These are phyloP conservation scores for Cavenderia fasciculata DNA, from an alignment of 78 protist genomes.

Conservation along the genomic window DNA sequence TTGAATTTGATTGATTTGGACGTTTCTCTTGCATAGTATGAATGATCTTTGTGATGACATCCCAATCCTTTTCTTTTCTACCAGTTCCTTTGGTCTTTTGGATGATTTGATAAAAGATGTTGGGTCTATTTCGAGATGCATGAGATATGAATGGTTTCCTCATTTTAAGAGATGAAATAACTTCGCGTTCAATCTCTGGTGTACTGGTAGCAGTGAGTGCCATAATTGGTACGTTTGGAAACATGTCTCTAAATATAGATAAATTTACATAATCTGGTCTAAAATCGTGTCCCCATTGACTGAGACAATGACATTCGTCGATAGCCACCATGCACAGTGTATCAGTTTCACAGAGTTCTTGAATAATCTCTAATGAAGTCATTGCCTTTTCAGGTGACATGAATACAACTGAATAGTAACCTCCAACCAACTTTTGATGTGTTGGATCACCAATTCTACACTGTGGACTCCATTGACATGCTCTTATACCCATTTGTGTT, in stretches of 20 bases:
- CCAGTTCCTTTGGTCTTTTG: not conserved
- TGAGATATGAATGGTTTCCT: not conserved
- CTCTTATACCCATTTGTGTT: slow-evolving; percentile 31
- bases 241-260: not conserved
- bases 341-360: not conserved
- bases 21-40: not conserved
- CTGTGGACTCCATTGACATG: not conserved
- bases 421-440: slow-evolving; percentile 14
- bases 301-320: slow-evolving; percentile 94
- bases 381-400: slow-evolving; percentile 85
- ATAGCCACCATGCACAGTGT: slow-evolving; percentile 65
- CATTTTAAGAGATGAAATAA: not conserved
- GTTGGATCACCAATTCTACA: no score
- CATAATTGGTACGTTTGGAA: slow-evolving; percentile 65
- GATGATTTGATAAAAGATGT: slow-evolving; percentile 34
- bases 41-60: not conserved
- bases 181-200: slow-evolving; percentile 4
- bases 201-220: slow-evolving; percentile 89
- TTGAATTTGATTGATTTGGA: not conserved
- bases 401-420: slow-evolving; percentile 47
- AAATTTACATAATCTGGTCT: slow-evolving; percentile 50
- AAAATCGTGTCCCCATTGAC: slow-evolving; percentile 95
- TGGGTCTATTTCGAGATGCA: slow-evolving; percentile 27
- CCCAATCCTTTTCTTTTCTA: not conserved
- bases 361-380: not conserved